Conservation (phyloP, 441 rosid species). For the Euphorbia corollata region DNA sequence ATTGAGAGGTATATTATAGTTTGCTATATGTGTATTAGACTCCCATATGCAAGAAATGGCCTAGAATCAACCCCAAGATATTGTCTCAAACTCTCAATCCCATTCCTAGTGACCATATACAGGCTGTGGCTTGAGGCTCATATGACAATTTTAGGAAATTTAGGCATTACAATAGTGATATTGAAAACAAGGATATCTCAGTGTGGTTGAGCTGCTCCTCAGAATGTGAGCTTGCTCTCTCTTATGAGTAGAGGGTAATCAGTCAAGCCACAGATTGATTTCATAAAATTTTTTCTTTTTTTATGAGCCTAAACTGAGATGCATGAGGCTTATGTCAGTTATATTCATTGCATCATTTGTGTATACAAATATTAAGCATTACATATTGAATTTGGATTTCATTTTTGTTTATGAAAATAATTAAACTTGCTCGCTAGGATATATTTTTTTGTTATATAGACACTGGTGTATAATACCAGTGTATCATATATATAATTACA, state of each 20-base stretch:
- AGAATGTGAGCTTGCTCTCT: not conserved
- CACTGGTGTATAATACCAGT: not conserved
- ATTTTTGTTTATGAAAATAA: not conserved
- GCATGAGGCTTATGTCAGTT: not conserved
- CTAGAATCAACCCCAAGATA: not conserved
- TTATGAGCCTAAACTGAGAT: not conserved
- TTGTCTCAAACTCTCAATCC: not conserved
- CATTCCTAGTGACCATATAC: slow-evolving; percentile 5
- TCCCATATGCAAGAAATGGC: not conserved
- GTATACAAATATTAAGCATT: not conserved
- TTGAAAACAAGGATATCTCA: not conserved
- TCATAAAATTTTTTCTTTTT: not conserved
- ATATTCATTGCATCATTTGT: not conserved
- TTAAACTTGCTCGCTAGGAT: not conserved
- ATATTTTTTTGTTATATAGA: not conserved
- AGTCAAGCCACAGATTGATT: not conserved
- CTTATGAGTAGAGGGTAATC: not conserved
- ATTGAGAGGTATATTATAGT: slow-evolving; percentile 7
- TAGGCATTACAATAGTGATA: not conserved
- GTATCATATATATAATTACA: not conserved
- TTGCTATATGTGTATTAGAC: slow-evolving; percentile 2
- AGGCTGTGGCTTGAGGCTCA: slow-evolving; percentile 1
- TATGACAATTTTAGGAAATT: slow-evolving; percentile 9
- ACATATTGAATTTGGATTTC: not conserved
- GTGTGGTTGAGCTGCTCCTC: not conserved